Conservation (phyloP, 768 basidiomycete genomes). For the Boletus barrowsii region DNA sequence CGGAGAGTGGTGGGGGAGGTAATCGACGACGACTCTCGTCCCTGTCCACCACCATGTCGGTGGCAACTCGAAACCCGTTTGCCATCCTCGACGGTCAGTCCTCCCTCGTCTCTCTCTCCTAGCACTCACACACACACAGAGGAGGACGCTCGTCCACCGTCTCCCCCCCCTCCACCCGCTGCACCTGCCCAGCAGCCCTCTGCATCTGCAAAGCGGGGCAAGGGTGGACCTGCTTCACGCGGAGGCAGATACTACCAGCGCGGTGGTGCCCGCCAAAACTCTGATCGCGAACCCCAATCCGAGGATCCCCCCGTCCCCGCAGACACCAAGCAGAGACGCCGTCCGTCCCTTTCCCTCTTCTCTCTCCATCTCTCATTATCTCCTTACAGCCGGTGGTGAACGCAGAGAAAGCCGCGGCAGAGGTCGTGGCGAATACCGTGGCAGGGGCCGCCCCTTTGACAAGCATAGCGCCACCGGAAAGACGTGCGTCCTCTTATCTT, state of each 20-base stretch:
- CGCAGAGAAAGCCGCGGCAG: slow-evolving; percentile 45
- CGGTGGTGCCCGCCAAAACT: slow-evolving; percentile 49
- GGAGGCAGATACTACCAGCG: slow-evolving; percentile 69
- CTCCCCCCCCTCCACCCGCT: slow-evolving; percentile 37
- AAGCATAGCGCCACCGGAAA: slow-evolving; percentile 85
- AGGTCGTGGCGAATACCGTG: slow-evolving; percentile 44
- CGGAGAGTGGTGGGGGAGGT: slow-evolving; percentile 19
- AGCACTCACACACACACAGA: slow-evolving; percentile 32
- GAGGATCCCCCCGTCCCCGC: slow-evolving; percentile 36
- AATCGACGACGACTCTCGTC: not conserved
- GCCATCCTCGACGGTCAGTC: slow-evolving; percentile 73
- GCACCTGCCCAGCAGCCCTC: slow-evolving; percentile 31
- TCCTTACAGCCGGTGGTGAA: slow-evolving; percentile 39
- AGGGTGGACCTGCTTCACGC: slow-evolving; percentile 59
- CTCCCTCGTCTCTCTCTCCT: not conserved
- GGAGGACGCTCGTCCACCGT: slow-evolving; percentile 35
- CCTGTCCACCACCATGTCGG: slow-evolving; percentile 60
- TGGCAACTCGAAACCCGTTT: slow-evolving; percentile 86
- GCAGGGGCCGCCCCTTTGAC: slow-evolving; percentile 76
- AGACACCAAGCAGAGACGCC: slow-evolving; percentile 32
- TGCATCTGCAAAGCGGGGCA: slow-evolving; percentile 43
- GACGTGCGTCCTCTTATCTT: slow-evolving; percentile 48
- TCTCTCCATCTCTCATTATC: slow-evolving; percentile 1
- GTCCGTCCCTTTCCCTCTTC: slow-evolving; percentile 22
- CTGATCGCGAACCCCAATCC: slow-evolving; percentile 37